Base-by-base conservation (phyloP, 2,329 filamentous ascomycete genomes). In the Mariannaea sp. region DNA sequence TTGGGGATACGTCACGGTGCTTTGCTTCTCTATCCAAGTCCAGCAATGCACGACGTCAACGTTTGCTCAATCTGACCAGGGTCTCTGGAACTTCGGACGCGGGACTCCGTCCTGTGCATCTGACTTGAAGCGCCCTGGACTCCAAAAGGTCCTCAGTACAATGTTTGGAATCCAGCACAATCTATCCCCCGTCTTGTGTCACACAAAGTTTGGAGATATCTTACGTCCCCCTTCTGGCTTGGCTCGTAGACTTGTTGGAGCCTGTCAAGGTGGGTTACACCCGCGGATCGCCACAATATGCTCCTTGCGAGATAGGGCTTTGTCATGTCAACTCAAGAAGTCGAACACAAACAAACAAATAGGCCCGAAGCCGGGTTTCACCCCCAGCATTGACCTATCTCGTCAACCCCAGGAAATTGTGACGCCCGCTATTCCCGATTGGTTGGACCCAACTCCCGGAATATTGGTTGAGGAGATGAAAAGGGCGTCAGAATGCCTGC, bases 361-460 rank as follows among this genome's bases (percentile, higher is more conserved):
- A 39, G 24, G n/a, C 33, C 14, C 24, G 32, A 14, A 32, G 22
- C 22, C 22, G 22, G 8, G 22, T 8, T 40, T 40, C 36, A 16
- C 33, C 45, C 17, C 44, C 45, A 43, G 39, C 42, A 53, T 27
- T 36, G 48, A 38, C 38, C 42, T 32, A 20, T n/a, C n/a, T n/a
- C n/a, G n/a, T n/a, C n/a, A 39, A 48, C 53, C 48, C 48, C 53
- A 48, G 48, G 51, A 55, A 52, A 46, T 45, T 35, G 52, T 16
- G 41, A 22, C 39, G 42, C 20, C 48, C 42, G 22, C 51, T 39
- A 39, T 26, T 46, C 51, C 51, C 50, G 50, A 57, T 55, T 56
- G 49, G 54, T 35, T 41, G 45, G 49, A 56, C 54, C 54, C 50
- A 32, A 50, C 50, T 49, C n/a, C 33, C 54, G 54, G 54, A 48